Conservation (phyloP, 208 protist species). For the Crithidia thermophila region DNA sequence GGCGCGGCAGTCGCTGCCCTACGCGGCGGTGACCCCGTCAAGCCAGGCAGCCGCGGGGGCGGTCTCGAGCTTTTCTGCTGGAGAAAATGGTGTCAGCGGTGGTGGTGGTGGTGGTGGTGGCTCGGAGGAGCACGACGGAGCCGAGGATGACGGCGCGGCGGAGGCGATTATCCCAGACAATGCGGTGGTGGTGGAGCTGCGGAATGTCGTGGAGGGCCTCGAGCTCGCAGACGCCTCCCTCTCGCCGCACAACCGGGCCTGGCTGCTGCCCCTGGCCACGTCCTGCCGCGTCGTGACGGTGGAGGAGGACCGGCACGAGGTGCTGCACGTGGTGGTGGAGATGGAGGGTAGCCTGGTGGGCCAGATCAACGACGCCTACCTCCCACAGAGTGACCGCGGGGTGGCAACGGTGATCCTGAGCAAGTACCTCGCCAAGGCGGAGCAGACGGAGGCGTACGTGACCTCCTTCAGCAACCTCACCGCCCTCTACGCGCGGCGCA, state of each 20-base stretch:
- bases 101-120: too few relatives aligned
- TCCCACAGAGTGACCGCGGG: conserved; percentile 73
- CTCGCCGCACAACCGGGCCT: conserved; percentile 75
- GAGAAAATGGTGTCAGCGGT: too few relatives aligned
- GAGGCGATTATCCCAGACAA: conserved; percentile 60
- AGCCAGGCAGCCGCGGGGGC: neutral
- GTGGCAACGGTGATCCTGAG: conserved; percentile 65
- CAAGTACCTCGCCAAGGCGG: conserved; percentile 48
- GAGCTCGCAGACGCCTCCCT: conserved; percentile 74
- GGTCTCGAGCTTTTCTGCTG: neutral
- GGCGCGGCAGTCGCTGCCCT: conserved; percentile 44
- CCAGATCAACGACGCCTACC: conserved; percentile 39
- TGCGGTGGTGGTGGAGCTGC: conserved; percentile 83
- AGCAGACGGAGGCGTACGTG: conserved; percentile 42
- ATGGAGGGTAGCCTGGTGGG: conserved; percentile 74
- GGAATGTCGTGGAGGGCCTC: conserved; percentile 52
- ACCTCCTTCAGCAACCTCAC: conserved; percentile 47
- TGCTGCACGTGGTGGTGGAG: conserved; percentile 73
- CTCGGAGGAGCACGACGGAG: conserved; percentile 31
- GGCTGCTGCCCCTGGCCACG: conserved; percentile 80
- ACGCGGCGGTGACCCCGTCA: conserved; percentile 13
- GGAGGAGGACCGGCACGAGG: conserved; percentile 54
- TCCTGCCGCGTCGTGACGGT: conserved; percentile 71
- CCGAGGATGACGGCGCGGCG: conserved; percentile 24
- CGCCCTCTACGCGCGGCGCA: conserved; percentile 53